Base-by-base conservation (phyloP, 768 basidiomycete genomes). In the Boletus rubescentipes region DNA sequence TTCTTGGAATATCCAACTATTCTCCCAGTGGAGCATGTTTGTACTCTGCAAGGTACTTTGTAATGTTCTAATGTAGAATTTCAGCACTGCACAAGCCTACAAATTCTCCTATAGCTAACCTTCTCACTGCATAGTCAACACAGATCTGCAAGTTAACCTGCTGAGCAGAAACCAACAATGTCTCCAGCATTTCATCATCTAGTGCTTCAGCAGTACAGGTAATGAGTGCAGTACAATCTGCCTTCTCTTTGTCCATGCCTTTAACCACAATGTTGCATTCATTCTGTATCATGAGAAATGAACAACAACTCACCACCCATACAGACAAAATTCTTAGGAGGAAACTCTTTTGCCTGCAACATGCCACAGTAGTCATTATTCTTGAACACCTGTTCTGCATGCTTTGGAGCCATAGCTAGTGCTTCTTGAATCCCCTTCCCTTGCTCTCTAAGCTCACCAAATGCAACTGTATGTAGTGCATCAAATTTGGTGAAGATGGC, bases 401-500 rank as follows among this genome's bases (percentile, higher is more conserved):
- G 57, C 15, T 51, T 37, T 7, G 61, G 50, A 44, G 67, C 60
- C 30, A 39, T 46, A 11, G 34, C 14, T 14, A 20, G 5, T 31
- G 51, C 51, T 26, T 53, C 44, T 16, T 18, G 16, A 23, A n/a
- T 12, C 30, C 53, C 38, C 55, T 12, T 21, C 55, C 62, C 12
- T 61, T 42, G n/a, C 46, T 36, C 36, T 46, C 15, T 9, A 4
- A 64, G 51, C 26, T 47, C 9, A 12, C 57, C 35, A 35, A 57
- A 68, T 46, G 64, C 64, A 42, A 58, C 46, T 32, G 15, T 37
- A 37, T 66, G 47, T 8, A 73, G 43, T 21, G 60, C 67, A 53
- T 76, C 75, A 37, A 69, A 68, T 47, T 75, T 76, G 1, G 72
- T 75, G 55, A 77, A 74, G 30, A 77, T 42, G 0, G 66, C 67